Conservation (phyloP, 2,329 filamentous ascomycete genomes). For the Ophiostoma fasciatum region DNA sequence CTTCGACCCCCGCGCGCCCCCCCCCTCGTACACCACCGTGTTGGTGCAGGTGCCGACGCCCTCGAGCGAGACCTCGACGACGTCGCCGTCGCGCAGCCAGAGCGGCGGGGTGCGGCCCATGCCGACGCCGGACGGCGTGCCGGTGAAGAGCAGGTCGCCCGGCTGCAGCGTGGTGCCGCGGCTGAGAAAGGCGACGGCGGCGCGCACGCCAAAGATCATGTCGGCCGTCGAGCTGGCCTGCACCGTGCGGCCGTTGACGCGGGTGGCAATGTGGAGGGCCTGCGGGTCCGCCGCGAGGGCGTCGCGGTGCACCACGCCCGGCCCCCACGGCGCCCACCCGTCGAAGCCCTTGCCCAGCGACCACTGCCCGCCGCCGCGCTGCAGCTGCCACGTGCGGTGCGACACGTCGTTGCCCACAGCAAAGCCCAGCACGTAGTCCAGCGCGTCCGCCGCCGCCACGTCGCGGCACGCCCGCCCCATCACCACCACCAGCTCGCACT, state of each 20-base stretch:
- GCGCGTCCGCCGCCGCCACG: constrained; percentile 47
- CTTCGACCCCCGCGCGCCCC: constrained; percentile 22
- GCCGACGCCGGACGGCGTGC: constrained; percentile 55
- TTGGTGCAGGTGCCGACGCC: constrained; percentile 46
- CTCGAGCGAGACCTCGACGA: constrained; percentile 54
- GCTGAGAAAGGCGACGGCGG: constrained; percentile 44
- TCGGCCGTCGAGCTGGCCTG: constrained; percentile 45
- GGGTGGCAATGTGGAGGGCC: constrained; percentile 38
- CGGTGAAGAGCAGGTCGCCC: constrained; percentile 52
- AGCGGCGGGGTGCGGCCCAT: constrained; percentile 52
- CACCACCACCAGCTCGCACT: constrained; percentile 62
- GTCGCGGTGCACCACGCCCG: constrained; percentile 50
- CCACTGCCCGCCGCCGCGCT: constrained; percentile 55
- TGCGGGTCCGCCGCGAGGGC: constrained; percentile 42
- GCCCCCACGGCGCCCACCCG: constrained; percentile 60
- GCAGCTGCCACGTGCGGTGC: constrained; percentile 62
- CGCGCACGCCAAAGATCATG: constrained; percentile 47
- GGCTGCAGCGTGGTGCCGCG: constrained; percentile 47
- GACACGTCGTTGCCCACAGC: constrained; percentile 67
- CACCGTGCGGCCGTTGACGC: constrained; percentile 41
- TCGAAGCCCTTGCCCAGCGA: constrained; percentile 60
- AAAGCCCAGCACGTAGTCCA: constrained; percentile 64
- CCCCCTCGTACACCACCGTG: constrained; percentile 28
- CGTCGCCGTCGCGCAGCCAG: constrained; percentile 56
- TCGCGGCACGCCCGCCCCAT: constrained; percentile 54